phyloP scores from a whole-genome alignment of 1,284 basidiomycete species.

The Apiotrichum akiyoshidainum region DNA sequence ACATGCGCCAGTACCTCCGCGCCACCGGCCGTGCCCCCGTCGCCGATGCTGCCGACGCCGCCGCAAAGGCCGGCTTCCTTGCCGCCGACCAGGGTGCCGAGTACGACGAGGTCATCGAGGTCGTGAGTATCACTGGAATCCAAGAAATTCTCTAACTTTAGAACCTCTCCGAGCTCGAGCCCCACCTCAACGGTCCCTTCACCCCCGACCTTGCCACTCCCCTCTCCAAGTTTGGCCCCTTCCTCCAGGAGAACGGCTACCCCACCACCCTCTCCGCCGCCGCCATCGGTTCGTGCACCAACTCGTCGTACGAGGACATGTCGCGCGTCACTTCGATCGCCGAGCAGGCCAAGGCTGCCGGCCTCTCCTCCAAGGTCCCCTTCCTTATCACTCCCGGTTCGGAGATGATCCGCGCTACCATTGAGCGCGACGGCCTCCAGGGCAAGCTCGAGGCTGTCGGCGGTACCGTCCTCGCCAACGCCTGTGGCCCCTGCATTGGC shows the following conservation, averaged over 20 bases:
- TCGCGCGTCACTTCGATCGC: constrained; percentile 88
- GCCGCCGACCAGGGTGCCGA: constrained; percentile 82
- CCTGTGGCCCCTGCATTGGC: constrained; percentile 98
- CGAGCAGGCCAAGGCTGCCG: constrained; percentile 78
- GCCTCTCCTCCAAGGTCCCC: constrained; percentile 78
- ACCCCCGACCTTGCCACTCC: constrained; percentile 96
- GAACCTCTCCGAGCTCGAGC: constrained; percentile 89
- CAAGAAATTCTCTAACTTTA: constrained; percentile 35
- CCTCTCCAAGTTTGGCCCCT: constrained; percentile 80
- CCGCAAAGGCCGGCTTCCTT: constrained; percentile 74
- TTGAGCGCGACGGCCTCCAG: constrained; percentile 77
- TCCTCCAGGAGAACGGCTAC: constrained; percentile 82
- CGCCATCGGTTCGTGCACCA: constrained; percentile 96
- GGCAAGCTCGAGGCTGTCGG: constrained; percentile 19
- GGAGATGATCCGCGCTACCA: constrained; percentile 95
- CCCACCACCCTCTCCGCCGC: constrained; percentile 87
- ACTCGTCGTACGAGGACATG: constrained; percentile 95
- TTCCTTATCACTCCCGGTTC: constrained; percentile 97
- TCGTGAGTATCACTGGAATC: constrained; percentile 58
- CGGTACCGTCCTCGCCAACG: constrained; percentile 90
- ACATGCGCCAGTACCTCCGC: constrained; percentile 84
- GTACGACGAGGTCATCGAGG: constrained; percentile 93
- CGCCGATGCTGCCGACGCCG: constrained; percentile 79
- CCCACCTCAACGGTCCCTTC: constrained; percentile 95
- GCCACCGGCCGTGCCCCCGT: constrained; percentile 88